A percentile compares a stretch with the other conserved stretches of the same genome.
These are phyloP conservation scores for Cudoniella acicularis DNA, from an alignment of 495 filamentous ascomycete species.

Conservation along the genomic window DNA sequence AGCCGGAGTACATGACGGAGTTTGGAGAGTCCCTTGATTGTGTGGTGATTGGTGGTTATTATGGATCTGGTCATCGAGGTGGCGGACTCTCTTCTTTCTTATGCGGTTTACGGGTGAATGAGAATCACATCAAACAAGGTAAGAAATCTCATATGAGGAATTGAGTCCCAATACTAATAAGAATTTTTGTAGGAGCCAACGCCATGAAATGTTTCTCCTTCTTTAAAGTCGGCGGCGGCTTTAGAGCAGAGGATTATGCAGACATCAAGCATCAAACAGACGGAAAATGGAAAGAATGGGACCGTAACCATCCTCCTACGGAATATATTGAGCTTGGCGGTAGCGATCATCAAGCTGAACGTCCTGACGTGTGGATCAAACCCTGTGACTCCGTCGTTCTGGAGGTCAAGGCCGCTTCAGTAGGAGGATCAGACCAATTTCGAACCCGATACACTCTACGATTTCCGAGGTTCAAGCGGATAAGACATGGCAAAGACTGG, in stretches of 20 bases:
- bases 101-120: constrained; percentile 76
- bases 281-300: constrained; percentile 88
- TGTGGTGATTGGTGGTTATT: constrained; percentile 89
- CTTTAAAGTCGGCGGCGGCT: constrained; percentile 93
- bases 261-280: constrained; percentile 79
- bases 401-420: constrained; percentile 85
- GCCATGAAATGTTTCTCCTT: constrained; percentile 83
- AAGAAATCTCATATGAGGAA: background rate
- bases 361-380: constrained; percentile 90
- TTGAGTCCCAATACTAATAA: background rate
- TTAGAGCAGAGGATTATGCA: constrained; percentile 80
- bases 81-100: constrained; percentile 81
- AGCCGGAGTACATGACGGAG: constrained; percentile 97
- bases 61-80: constrained; percentile 79
- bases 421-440: constrained; percentile 71
- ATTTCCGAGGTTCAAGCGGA: constrained; percentile 84
- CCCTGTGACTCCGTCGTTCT: constrained; percentile 85
- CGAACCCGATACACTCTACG: constrained; percentile 74
- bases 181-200: constrained; percentile 35
- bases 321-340: constrained; percentile 80
- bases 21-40: constrained; percentile 93
- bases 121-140: constrained; percentile 54
- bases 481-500: constrained; percentile 84
- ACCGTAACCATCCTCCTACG: constrained; percentile 71
- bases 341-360: constrained; percentile 66